phyloP scores from a whole-genome alignment of 306 rosid genomes.

The Astragalus membranaceus region DNA sequence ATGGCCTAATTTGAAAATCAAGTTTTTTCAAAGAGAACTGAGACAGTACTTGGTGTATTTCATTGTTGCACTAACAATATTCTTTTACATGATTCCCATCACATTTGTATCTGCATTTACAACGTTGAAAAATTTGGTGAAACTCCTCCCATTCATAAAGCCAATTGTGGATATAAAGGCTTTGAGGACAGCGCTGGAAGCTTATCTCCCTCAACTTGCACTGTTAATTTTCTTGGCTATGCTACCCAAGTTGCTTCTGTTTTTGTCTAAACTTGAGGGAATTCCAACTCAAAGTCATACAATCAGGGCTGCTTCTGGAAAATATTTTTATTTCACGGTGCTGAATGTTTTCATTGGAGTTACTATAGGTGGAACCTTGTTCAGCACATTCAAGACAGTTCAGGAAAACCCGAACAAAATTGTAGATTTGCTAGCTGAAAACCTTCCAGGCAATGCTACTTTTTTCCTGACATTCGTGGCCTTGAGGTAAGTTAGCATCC shows the following conservation, averaged over 20 bases:
- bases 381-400: constrained; percentile 44
- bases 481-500: constrained; percentile 60
- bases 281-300: constrained; percentile 79
- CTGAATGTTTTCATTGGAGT: constrained; percentile 85
- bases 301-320: constrained; percentile 83
- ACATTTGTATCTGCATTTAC: constrained; percentile 63
- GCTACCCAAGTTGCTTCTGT: constrained; percentile 70
- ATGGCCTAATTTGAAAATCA: constrained; percentile 75
- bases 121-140: constrained; percentile 56
- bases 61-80: constrained; percentile 54
- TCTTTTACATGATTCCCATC: constrained; percentile 86
- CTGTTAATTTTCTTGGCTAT: constrained; percentile 69
- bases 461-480: constrained; percentile 91
- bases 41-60: constrained; percentile 63
- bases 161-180: constrained; percentile 26
- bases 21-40: constrained; percentile 47
- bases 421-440: constrained; percentile 40
- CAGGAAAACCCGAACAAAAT: constrained; percentile 31
- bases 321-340: constrained; percentile 72
- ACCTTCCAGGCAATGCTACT: constrained; percentile 76
- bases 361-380: constrained; percentile 74
- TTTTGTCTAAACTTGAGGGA: constrained; percentile 75
- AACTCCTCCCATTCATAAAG: constrained; percentile 72
- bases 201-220: constrained; percentile 90
- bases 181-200: constrained; percentile 69